Conservation (phyloP, 1,284 basidiomycete species). For the Cutaneotrichosporon sp. region DNA sequence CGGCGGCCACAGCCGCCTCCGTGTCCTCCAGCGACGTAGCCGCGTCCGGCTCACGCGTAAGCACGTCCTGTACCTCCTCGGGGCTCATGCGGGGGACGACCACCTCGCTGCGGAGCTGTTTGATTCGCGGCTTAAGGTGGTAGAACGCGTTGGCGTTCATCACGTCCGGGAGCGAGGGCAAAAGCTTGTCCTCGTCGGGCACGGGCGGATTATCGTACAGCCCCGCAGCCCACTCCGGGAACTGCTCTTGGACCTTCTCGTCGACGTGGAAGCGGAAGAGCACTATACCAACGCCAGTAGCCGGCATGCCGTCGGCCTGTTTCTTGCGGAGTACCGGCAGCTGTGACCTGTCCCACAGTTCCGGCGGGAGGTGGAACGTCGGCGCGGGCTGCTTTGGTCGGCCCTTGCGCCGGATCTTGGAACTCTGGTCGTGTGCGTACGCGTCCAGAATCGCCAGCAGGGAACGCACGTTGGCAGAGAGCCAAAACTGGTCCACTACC, state of each 20-base stretch:
- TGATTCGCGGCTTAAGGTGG: conserved; percentile 25
- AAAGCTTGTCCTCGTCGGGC: conserved; percentile 30
- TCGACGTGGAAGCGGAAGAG: conserved; percentile 45
- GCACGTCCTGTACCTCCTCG: conserved; percentile 30
- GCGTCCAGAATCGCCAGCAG: conserved; percentile 37
- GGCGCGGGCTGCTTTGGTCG: conserved; percentile 41
- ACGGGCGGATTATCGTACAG: conserved; percentile 45
- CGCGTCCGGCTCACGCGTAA: conserved; percentile 12
- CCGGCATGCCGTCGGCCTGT: conserved; percentile 34
- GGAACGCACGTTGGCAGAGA: conserved; percentile 28
- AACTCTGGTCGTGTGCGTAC: conserved; percentile 29
- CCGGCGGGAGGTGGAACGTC: conserved; percentile 40
- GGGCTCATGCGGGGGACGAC: conserved; percentile 15
- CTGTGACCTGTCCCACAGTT: conserved; percentile 35
- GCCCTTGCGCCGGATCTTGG: conserved; percentile 34
- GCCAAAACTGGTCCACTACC: conserved; percentile 43
- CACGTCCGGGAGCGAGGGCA: conserved; percentile 29
- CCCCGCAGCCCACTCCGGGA: conserved; percentile 41
- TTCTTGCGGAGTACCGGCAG: conserved; percentile 36
- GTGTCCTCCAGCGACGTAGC: conserved; percentile 6
- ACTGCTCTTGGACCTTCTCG: conserved; percentile 29
- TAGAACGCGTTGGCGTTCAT: conserved; percentile 29
- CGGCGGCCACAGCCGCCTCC: conserved; percentile 8
- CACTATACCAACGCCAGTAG: conserved; percentile 31
- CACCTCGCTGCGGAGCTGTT: conserved; percentile 15